phyloP scores from a whole-genome alignment of 1,284 basidiomycete genomes.

The Singerocomus inundabilis region DNA sequence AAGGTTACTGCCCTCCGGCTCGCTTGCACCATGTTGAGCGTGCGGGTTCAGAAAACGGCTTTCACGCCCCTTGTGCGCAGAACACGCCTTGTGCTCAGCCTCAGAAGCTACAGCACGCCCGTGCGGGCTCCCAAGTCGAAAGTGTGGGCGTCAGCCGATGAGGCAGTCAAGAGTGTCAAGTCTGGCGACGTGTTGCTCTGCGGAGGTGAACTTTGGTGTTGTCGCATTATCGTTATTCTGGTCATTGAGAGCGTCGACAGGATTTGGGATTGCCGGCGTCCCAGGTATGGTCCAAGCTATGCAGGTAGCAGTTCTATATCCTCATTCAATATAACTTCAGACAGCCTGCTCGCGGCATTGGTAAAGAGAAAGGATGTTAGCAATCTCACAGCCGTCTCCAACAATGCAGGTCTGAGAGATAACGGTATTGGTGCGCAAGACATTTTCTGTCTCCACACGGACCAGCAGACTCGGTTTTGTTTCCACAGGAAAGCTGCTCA shows the following conservation, averaged over 20 bases:
- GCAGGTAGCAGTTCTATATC: neutral
- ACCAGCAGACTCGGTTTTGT: conserved; percentile 4
- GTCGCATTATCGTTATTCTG: neutral
- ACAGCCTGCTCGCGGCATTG: conserved; percentile 85
- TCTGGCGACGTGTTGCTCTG: conserved; percentile 76
- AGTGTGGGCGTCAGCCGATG: conserved; percentile 76
- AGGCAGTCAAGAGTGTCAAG: conserved; percentile 81
- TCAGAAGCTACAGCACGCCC: conserved; percentile 26
- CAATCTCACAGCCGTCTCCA: conserved; percentile 82
- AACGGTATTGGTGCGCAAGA: conserved; percentile 69
- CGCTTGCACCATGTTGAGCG: conserved; percentile 20
- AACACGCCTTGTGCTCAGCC: conserved; percentile 12
- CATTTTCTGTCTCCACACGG: neutral
- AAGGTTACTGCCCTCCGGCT: neutral
- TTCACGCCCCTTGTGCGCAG: conserved; percentile 15
- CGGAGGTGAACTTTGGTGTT: conserved; percentile 57
- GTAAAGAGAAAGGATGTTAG: conserved; percentile 68
- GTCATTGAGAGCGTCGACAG: conserved; percentile 37
- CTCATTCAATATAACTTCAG: conserved; percentile 35
- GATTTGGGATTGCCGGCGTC: conserved; percentile 77
- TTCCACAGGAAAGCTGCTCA: conserved; percentile 68
- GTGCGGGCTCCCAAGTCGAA: conserved; percentile 52
- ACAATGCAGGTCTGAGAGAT: conserved; percentile 83
- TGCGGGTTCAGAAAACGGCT: conserved; percentile 15
- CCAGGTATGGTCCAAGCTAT: conserved; percentile 48